Evolutionary conservation across 768 basidiomycete genomes (phyloP), one percentile per base, ranked within the genome.

Genomic region (Cubamyces lactineus): DNA sequence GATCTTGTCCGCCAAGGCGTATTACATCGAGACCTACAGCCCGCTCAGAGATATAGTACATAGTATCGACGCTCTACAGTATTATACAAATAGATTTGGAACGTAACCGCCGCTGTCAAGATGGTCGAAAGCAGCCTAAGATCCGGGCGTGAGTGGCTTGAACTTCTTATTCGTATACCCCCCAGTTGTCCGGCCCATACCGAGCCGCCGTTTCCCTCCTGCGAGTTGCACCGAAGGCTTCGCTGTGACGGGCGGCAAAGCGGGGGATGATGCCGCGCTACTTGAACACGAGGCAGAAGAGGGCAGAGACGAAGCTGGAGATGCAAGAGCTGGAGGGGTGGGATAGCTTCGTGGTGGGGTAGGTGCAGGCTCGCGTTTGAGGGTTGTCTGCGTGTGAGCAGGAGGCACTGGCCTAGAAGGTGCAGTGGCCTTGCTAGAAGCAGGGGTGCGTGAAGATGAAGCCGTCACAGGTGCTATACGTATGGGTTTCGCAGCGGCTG

Each of bases 161-260:
- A 88, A 88, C 73, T 86, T 88, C 73, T 88, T 89, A 72, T 88
- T 89, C 23, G 82, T 67, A 69, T 88, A 88, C 3, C 84, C 82
- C 24, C 65, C 72, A 7, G 71, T 72, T 4, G 72, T 71, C 66
- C 83, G 76, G 17, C 85, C 85, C 86, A 88, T 87, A 0, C 88
- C 88, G 54, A 88, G 74, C 46, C 86, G 78, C 60, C 86, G 78
- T 67, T 87, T 88, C 17, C 71, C 71, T 30, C 79, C 80, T 15
- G 52, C 55, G 9, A 30, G 42, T 40, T 62, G 43, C n/a, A 42
- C 55, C 1, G 53, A 12, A 4, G 61, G 39, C 39, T 46, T 38
- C 17, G 57, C 45, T 41, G 23, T 26, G 26, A 52, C 46, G 23
- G 57, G 21, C 7, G 45, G 38, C 8, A 51, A 8, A 39, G 45